Evolutionary conservation across 2,329 filamentous ascomycete species (phyloP).

Genomic region (Metarhizium guizhouense): DNA sequence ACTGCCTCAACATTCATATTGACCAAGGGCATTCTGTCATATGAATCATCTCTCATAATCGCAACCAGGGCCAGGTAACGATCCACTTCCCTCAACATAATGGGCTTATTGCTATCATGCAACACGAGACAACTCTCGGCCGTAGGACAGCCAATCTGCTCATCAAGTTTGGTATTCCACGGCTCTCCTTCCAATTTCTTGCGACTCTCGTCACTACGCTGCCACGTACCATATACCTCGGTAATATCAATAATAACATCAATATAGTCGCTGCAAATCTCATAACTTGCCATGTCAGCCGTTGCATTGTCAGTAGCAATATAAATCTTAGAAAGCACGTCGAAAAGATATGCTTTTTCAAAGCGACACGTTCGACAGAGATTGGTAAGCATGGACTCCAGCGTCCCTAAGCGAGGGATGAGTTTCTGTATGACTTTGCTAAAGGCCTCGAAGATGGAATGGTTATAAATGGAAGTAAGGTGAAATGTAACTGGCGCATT

Average conservation of each 20-base stretch:
- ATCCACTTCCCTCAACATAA: conserved; percentile 61
- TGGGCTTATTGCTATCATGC: conserved; percentile 53
- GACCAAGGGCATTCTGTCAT: conserved; percentile 74
- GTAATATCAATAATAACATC: conserved; percentile 97
- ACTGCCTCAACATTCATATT: conserved; percentile 83
- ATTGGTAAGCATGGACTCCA: conserved; percentile 90
- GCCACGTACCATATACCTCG: conserved; percentile 81
- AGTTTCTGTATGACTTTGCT: conserved; percentile 98
- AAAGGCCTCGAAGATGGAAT: conserved; percentile 96
- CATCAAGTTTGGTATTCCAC: conserved; percentile 53
- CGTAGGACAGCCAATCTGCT: conserved; percentile 56
- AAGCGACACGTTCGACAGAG: conserved; percentile 90
- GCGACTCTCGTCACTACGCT: conserved; percentile 44
- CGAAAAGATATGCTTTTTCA: conserved; percentile 96
- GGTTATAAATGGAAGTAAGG: conserved; percentile 95
- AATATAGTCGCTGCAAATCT: conserved; percentile 97
- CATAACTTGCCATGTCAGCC: conserved; percentile 90
- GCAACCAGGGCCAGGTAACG: conserved; percentile 73
- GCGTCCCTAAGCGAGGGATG: conserved; percentile 82
- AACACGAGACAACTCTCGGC: conserved; percentile 62
- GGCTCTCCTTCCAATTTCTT: conserved; percentile 49
- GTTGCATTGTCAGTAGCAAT: conserved; percentile 92
- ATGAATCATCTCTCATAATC: conserved; percentile 78
- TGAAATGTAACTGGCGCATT: conserved; percentile 93
- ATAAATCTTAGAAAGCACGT: conserved; percentile 96